Base-by-base conservation (phyloP, 805 yeast genomes). In the Schwanniomyces occidentalis region DNA sequence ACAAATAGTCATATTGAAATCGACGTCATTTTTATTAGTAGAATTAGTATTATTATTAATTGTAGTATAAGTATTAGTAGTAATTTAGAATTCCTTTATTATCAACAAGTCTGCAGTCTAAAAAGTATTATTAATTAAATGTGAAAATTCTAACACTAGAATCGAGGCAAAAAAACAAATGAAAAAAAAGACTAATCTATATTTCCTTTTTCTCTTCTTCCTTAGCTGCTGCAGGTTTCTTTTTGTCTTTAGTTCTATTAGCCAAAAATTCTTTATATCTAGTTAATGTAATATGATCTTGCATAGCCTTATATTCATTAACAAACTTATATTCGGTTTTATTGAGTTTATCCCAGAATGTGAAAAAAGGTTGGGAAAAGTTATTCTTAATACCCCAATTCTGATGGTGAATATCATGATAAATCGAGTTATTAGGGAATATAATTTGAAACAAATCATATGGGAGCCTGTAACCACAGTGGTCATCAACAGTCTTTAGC, bases 401-500 rank as follows among this genome's bases (percentile, higher is more conserved):
- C 71, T 93, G 99, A 63, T 93, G 99, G 58, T 93, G 99, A 49
- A 93, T 90, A 63, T 93, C 99, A 55, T 93, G 99, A 61, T 89
- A 93, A 20, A 89, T 84, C 9, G 98, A 85, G 56, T 93, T 89
- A 66, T 93, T 93, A 44, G 97, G 98, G 76, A 93, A 93, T 15
- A 91, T 37, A 27, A 79, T 56, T 69, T 93, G 99, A 73, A 93
- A 85, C 15, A 90, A 80, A 61, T 93, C 99, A 58, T 69, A 85
- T 10, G 98, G 98, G 37, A 93, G 69, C 18, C 90, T 80, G 61
- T 91, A 93, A n/a, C 99, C 99, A 61, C 98, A 93, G 63, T 93
- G 99, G 60, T 93, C 99, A 58, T 93, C 98, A 32, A 93, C 96
- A 1, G 99, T 93, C 62, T 93, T 93, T 76, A 93, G 62, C 2